Evolutionary conservation across 2,329 filamentous ascomycete species (phyloP), one percentile per base, ranked within the genome.

Genomic region (Xylariomycetidae sp.): DNA sequence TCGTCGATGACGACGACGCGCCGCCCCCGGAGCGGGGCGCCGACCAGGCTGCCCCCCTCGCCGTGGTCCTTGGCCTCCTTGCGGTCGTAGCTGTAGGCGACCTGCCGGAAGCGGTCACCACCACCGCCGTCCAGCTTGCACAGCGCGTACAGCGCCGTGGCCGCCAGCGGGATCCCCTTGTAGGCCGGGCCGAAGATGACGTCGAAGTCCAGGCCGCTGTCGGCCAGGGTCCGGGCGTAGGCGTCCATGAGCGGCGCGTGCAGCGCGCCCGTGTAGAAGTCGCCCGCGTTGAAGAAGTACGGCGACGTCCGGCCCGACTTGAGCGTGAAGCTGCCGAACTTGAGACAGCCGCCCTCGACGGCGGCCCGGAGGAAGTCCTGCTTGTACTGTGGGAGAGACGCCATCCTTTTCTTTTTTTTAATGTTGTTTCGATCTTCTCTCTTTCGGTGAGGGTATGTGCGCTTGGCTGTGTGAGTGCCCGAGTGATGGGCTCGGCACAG

Each of bases 61-160:
- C 92, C 90, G 60, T 97, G 90, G 54, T 88, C 85, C 70, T 97
- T 97, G 53, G 82, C 85, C 66, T 97, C 92, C 67, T 97, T 97
- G 54, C 92, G 80, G 66, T 97, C 94, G 66, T 94, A 97, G 20
- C 81, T 82, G 67, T 95, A 97, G 54, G 82, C 86, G 37, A 85
- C 71, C 27, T 72, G 64, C 36, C 77, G 77, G 62, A 84, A 92
- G 41, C 71, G 76, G 31, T 66, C 62, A n/a, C 75, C 67, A 42
- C 87, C 80, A 31, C 66, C 62, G 13, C 75, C 67, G 42, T 87
- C 80, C 9, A 88, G 64, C 51, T 81, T 74, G 33, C 78, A 77
- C 10, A 97, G 76, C 59, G 88, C 84, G 56, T 85, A 77, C 23
- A 82, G 74, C 12, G 88, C 82, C 3, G 85, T 75, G 12, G 84